These are phyloP conservation scores for Breynia disticha DNA, from an alignment of 441 rosid genomes.

Conservation along the genomic window DNA sequence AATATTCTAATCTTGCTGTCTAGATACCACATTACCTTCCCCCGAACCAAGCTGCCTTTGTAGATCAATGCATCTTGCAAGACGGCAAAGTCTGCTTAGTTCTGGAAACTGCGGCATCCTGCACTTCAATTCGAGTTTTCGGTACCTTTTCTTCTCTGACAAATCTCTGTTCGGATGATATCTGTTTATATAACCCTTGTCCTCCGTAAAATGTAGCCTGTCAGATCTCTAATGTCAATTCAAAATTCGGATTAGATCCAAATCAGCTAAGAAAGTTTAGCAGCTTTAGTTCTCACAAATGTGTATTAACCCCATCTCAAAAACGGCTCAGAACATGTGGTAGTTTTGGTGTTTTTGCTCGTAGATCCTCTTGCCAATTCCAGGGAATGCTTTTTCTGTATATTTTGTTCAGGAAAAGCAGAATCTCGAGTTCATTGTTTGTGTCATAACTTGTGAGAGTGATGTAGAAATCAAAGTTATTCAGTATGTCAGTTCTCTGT, in stretches of 20 bases:
- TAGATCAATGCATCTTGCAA: constrained; percentile 67
- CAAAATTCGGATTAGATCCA: background rate
- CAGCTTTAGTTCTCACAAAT: background rate
- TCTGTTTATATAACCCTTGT: constrained; percentile 6
- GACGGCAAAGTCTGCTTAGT: constrained; percentile 55
- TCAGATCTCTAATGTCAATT: background rate
- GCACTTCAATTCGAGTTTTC: constrained; percentile 70
- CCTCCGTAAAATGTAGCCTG: background rate
- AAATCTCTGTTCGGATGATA: constrained; percentile 17
- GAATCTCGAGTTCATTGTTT: background rate
- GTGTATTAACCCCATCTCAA: background rate
- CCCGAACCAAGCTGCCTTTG: constrained; percentile 60
- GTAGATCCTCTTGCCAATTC: background rate
- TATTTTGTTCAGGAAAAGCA: constrained; percentile 6
- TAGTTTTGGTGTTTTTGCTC: constrained; percentile 11
- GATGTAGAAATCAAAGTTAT: no score
- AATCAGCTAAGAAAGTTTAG: background rate
- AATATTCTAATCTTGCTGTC: constrained; percentile 55
- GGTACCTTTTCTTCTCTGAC: constrained; percentile 63
- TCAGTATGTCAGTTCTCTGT: no score
- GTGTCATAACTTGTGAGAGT: no score
- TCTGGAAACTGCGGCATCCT: constrained; percentile 71
- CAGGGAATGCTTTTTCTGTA: constrained; percentile 9
- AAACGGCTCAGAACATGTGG: background rate
- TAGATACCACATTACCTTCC: constrained; percentile 88